Conservation (phyloP, 192 early-diverging fungal genomes). For the Lobosporangium transversale region DNA sequence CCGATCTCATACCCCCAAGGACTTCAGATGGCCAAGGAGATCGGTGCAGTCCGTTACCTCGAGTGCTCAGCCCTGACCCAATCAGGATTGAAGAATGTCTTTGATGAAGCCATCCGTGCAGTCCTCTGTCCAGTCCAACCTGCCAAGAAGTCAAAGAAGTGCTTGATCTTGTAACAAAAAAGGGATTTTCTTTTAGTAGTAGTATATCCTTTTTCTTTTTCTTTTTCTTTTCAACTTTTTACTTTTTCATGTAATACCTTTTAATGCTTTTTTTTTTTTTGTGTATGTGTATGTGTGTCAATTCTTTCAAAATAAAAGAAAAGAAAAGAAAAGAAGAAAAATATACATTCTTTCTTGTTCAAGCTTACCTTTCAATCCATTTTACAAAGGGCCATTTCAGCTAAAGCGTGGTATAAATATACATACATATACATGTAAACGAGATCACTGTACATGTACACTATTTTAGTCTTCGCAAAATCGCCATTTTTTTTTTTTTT, state of each 20-base stretch:
- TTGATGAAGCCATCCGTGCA: slow-evolving; percentile 97
- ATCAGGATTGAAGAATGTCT: slow-evolving; percentile 97
- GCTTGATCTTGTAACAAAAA: slow-evolving; percentile 73
- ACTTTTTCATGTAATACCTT: neutral
- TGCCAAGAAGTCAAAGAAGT: slow-evolving; percentile 75
- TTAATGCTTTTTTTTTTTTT: neutral
- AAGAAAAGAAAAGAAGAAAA: too few relatives aligned
- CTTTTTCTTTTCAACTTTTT: neutral
- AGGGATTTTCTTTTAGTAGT: neutral
- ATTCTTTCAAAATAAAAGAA: too few relatives aligned
- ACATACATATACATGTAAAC: too few relatives aligned
- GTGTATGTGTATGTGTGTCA: too few relatives aligned
- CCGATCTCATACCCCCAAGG: slow-evolving; percentile 93
- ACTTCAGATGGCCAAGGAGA: slow-evolving; percentile 87
- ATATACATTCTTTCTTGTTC: too few relatives aligned
- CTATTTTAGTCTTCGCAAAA: too few relatives aligned
- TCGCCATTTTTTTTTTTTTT: too few relatives aligned
- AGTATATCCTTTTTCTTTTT: neutral
- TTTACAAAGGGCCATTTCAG: too few relatives aligned
- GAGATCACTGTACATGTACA: too few relatives aligned
- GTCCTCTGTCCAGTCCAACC: slow-evolving; percentile 83
- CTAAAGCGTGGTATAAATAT: too few relatives aligned
- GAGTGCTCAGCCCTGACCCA: slow-evolving; percentile 98
- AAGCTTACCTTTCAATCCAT: too few relatives aligned
- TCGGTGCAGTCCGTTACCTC: slow-evolving; percentile 90